Evolutionary conservation across 2,329 filamentous ascomycete genomes (phyloP), one percentile per base, ranked within the genome.

Genomic region (Xylariaceae sp.): DNA sequence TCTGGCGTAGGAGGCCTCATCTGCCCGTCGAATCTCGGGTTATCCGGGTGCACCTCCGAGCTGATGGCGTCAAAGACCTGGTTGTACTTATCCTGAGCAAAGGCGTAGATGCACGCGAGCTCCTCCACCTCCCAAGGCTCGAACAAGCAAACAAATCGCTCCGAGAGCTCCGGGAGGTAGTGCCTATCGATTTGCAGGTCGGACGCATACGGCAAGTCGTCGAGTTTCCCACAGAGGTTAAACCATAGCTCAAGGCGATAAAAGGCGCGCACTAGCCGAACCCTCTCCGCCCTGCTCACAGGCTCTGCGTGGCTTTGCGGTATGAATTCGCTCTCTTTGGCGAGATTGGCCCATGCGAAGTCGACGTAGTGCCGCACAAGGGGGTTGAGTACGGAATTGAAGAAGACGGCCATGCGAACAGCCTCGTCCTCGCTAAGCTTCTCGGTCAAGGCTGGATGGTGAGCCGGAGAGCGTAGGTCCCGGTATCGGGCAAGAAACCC

Each of bases 191-290:
- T 23, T 13, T 11, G 4, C 2, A 34, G 12, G 11, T 21, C 18
- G 36, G 24, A 14, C 34, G 13, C 5, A 24, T 24, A 35, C 12
- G 38, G 40, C 11, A 46, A 13, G 7, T 33, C 29, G 30, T 40
- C 47, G 31, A 28, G 36, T n/a, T n/a, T n/a, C n/a, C n/a, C n/a
- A n/a, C n/a, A n/a, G n/a, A n/a, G n/a, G n/a, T n/a, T n/a, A n/a
- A n/a, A n/a, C n/a, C n/a, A n/a, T 2, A 48, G 24, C 33, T 51
- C 40, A 33, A 46, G 46, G 19, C 46, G 48, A 23, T 51, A 51
- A 2, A 44, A 12, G 4, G 44, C 40, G 9, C 44, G 40, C 1
- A 37, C n/a, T 2, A 51, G 15, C 14, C 48, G 35, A 4, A 16
- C 32, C n/a, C 29, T 21, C 13, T 41, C 39, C 7, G 44, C 41